Evolutionary conservation across 495 filamentous ascomycete species (phyloP), one percentile per base, ranked within the genome.

Genomic region (Hypoxylon fragiforme): DNA sequence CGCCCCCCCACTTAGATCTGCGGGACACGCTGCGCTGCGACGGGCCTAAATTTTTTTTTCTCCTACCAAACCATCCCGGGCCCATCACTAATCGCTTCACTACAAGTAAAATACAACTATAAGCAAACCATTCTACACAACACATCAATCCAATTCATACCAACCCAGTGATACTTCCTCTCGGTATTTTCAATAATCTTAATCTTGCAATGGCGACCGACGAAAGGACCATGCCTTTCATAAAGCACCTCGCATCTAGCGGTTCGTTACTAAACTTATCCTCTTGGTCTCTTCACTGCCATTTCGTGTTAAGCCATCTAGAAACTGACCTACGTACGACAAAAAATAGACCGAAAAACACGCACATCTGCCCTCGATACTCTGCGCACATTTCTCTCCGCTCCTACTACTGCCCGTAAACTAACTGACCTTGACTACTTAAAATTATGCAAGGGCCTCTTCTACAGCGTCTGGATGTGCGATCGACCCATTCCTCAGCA

Each of bases 381-480:
- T 40, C 83, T 98, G 7, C 85, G 85, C 32, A 81, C 82, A 34
- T 98, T 88, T 74, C 84, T 98, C 64, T 83, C 84, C 14, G 81
- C 82, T 24, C 81, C 81, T 19, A 71, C 80, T 28, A 64, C 70
- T 37, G 55, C 71, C 38, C 57, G 70, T 1, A 59, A 66, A 16
- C 83, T 98, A 47, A 75, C 81, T 11, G 76, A 84, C 14, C 70
- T 95, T 57, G 92, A 98, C 41, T 76, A 89, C 24, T 78, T 95
- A 46, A 96, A 97, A 73, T 80, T 98, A 54, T 96, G 92, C 91
- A 96, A 96, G 71, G 94, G 92, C 28, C 83, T 98, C 18, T 97
- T 95, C 76, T 97, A 88, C 81, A 94, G 91, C 73, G 83, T 96
- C 69, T 96, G 90, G 86, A 92, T 96, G 86, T 90, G 86, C 69